A percentile compares a stretch with the other conserved stretches of the same genome.
Evolutionary conservation across 2,329 filamentous ascomycete species (phyloP).

Genomic region (Pseudogymnoascus sp.): DNA sequence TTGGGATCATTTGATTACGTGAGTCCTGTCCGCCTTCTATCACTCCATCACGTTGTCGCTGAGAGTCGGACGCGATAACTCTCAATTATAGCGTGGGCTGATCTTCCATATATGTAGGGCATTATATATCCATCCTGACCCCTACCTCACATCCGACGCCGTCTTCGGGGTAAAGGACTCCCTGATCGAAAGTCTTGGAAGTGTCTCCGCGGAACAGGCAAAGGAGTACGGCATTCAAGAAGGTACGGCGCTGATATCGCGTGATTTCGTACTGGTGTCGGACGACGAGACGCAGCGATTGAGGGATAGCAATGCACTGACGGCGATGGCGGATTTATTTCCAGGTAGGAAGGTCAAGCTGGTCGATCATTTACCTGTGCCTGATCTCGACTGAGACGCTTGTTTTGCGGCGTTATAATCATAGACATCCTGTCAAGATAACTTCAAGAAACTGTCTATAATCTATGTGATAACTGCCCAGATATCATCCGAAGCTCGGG

Average conservation of each 20-base stretch:
- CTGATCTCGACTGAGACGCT: conserved; percentile 45
- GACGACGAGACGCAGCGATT: conserved; percentile 60
- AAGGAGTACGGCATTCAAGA: conserved; percentile 55
- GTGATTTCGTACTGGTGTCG: conserved; percentile 72
- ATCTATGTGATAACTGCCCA: background rate
- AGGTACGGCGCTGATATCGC: conserved; percentile 54
- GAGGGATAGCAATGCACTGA: conserved; percentile 45
- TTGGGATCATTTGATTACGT: conserved; percentile 78
- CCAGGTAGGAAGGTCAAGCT: conserved; percentile 52
- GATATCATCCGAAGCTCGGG: background rate
- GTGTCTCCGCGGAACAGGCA: conserved; percentile 44
- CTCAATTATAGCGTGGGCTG: background rate
- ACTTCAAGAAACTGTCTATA: background rate
- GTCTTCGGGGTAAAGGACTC: conserved; percentile 84
- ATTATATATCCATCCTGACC: conserved; percentile 68
- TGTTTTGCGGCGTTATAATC: background rate
- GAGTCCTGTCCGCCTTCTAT: conserved; percentile 30
- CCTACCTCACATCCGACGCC: conserved; percentile 74
- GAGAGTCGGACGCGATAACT: background rate
- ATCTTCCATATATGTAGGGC: conserved; percentile 31
- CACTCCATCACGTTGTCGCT: background rate
- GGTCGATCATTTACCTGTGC: conserved; percentile 67
- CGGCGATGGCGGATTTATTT: background rate
- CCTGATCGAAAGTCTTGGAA: conserved; percentile 57
- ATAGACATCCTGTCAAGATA: background rate